Base-by-base conservation (phyloP, 257 asterid genomes). In the Linaria vulgaris region DNA sequence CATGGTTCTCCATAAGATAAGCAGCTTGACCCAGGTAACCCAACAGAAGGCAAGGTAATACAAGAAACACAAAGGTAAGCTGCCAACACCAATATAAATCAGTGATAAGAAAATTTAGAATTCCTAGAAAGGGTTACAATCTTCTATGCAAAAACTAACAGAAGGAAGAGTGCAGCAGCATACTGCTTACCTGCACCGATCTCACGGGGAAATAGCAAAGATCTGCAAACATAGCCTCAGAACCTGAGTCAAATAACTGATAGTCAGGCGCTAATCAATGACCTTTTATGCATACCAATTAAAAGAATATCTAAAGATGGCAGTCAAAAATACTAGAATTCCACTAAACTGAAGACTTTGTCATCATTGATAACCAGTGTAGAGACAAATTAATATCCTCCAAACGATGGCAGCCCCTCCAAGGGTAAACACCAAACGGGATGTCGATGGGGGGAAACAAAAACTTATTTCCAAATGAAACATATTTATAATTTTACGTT, bases 21-120 rank as follows among this genome's bases (percentile, higher is more conserved):
- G 99, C 97, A 43, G 99, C 99, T 84, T 94, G 99, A 69, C 99
- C 99, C 76, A 87, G 83, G 83, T 94, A 94, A 59, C 97, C 97
- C 95, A 94, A 62, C 34, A 94, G 78, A 79, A 94, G 97, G 87
- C 96, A 90, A 56, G 97, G 99, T 62, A 90, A 80, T 66, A 94
- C 97, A 64, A 90, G 88, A 69, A 84, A 76, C 72, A 80, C 71
- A 76, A 94, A 90, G 39, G 97, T 84, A 67, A 94, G 96, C 99
- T 94, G 97, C 69, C 74, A 77, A 56, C 57, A 66, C 47, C 45
- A 68, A 70, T 61, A 64, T 51, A 61, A 46, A 50, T 52, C 25
- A 20, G 54, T 43, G 52, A 71, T 63, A 60, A 74, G 70, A 72
- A 75, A 68, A 68, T 0, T 37, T 43, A 52, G 45, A 30, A 69